phyloP scores from a whole-genome alignment of 2,329 filamentous ascomycete genomes.

The Hymenoscyphus scutula region DNA sequence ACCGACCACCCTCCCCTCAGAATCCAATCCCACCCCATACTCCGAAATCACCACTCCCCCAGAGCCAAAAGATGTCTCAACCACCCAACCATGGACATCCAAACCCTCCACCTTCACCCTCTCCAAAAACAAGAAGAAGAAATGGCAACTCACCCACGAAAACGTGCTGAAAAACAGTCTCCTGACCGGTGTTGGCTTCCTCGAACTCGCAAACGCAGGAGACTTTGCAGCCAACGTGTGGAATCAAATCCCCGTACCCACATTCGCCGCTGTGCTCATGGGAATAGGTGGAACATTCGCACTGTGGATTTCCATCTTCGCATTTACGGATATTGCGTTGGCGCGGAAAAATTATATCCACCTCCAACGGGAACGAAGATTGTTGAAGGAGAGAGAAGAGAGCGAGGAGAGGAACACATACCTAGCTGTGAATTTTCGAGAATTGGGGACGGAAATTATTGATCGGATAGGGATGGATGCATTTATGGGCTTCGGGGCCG shows the following conservation, averaged over 20 bases:
- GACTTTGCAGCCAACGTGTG: slow-evolving; percentile 59
- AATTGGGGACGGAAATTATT: slow-evolving; percentile 50
- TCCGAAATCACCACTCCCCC: background rate
- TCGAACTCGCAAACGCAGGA: slow-evolving; percentile 54
- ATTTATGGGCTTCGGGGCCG: slow-evolving; percentile 47
- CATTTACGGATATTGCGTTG: slow-evolving; percentile 43
- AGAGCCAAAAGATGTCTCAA: background rate
- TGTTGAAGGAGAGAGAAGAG: slow-evolving; percentile 33
- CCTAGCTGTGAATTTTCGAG: slow-evolving; percentile 46
- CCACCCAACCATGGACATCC: background rate
- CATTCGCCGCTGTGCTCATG: slow-evolving; percentile 50
- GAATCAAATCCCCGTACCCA: slow-evolving; percentile 51
- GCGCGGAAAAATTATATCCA: slow-evolving; percentile 47
- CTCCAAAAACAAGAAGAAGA: slow-evolving; percentile 2
- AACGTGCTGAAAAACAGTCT: slow-evolving; percentile 33
- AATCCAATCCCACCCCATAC: background rate
- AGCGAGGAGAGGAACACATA: slow-evolving; percentile 37
- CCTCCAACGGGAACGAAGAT: slow-evolving; percentile 42
- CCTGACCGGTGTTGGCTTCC: slow-evolving; percentile 45
- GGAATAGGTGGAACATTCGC: slow-evolving; percentile 50
- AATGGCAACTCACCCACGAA: background rate
- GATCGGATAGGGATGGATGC: slow-evolving; percentile 52
- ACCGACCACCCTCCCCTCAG: background rate
- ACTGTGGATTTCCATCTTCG: slow-evolving; percentile 45
- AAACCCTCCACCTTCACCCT: background rate